Percentiles rank a stretch among this genome's conserved stretches.
Evolutionary conservation across 2,329 filamentous ascomycete genomes (phyloP).

Genomic region (Aspergillus uvarum): DNA sequence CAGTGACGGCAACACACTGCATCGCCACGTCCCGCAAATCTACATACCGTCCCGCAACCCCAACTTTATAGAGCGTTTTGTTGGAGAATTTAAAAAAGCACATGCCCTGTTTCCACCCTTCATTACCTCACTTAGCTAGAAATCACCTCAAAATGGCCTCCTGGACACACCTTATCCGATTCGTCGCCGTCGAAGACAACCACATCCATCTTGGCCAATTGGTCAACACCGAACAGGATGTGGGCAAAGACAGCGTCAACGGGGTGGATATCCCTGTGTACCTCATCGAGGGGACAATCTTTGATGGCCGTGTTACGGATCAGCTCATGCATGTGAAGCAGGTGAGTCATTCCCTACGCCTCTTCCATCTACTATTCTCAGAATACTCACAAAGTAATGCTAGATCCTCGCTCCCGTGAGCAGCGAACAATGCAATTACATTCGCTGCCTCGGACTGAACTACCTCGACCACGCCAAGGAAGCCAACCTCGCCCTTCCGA

Average conservation of each 20-base stretch:
- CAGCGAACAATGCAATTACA: conserved; percentile 30
- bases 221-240: conserved; percentile 2
- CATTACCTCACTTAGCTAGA: neutral
- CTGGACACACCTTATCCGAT: conserved; percentile 13
- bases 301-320: conserved; percentile 8
- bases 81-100: neutral
- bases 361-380: neutral
- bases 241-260: conserved; percentile 2
- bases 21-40: neutral
- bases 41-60: neutral
- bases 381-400: neutral
- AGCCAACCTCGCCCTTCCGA: conserved; percentile 38
- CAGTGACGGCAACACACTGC: neutral
- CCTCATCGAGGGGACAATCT: conserved; percentile 7
- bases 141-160: conserved; percentile 2
- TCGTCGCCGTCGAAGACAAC: conserved; percentile 8
- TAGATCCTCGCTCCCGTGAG: conserved; percentile 7
- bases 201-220: conserved; percentile 13
- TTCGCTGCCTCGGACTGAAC: conserved; percentile 50
- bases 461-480: conserved; percentile 45
- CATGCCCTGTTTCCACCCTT: neutral
- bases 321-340: conserved; percentile 7
- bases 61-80: neutral
- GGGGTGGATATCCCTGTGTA: conserved; percentile 5
- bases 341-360: neutral